Conservation (phyloP, 2,329 filamentous ascomycete genomes). For the Penicillium sclerotigenum region DNA sequence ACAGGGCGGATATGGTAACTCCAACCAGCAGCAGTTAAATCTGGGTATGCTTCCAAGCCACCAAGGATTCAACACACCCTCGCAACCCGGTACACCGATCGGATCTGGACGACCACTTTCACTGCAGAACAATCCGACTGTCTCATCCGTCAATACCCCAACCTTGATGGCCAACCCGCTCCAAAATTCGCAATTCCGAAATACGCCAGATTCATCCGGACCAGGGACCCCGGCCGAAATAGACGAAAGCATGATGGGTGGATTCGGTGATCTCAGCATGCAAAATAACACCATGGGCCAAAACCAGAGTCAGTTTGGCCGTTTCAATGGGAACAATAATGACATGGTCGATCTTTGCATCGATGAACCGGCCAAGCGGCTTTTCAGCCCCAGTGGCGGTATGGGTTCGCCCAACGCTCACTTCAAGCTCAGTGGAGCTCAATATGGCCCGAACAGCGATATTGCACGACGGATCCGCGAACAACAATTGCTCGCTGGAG, state of each 20-base stretch:
- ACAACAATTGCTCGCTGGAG: constrained; percentile 60
- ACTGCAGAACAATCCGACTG: constrained; percentile 88
- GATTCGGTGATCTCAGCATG: constrained; percentile 60
- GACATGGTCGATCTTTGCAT: constrained; percentile 65
- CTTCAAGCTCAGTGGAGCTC: constrained; percentile 70
- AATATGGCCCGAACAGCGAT: constrained; percentile 74
- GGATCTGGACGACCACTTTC: constrained; percentile 66
- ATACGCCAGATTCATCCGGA: constrained; percentile 63
- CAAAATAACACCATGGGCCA: constrained; percentile 47
- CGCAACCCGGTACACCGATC: constrained; percentile 81
- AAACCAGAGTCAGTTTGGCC: constrained; percentile 40
- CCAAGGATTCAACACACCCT: constrained; percentile 71
- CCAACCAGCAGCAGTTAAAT: constrained; percentile 68
- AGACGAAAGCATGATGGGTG: constrained; percentile 68
- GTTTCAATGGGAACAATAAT: constrained; percentile 46
- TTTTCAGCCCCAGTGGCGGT: constrained; percentile 81
- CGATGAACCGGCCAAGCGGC: constrained; percentile 88
- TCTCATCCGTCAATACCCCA: constrained; percentile 94
- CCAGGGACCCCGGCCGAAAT: constrained; percentile 70
- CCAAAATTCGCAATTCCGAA: constrained; percentile 53
- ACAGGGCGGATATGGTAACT: constrained; percentile 58
- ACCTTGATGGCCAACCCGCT: constrained; percentile 77
- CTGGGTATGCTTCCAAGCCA: constrained; percentile 72
- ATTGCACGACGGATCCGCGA: constrained; percentile 64
- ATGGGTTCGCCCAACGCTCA: constrained; percentile 66